A percentile compares a stretch with the other conserved stretches of the same genome.
These are phyloP conservation scores for Candida insectorum DNA, from an alignment of 805 yeast species.

Conservation along the genomic window DNA sequence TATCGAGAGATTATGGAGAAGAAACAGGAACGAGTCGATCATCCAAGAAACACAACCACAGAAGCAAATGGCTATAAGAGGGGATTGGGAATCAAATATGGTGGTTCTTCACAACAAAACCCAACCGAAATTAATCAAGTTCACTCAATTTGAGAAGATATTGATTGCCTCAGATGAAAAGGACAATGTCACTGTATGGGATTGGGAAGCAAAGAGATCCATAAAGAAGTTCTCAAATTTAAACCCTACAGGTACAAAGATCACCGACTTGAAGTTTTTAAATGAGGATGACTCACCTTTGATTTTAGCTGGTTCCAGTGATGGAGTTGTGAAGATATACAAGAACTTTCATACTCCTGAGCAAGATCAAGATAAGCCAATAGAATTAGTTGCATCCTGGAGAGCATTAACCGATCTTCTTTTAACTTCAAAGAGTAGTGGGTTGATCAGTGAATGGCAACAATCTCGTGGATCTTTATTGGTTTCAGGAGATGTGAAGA, in stretches of 20 bases:
- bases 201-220: constrained; percentile 66
- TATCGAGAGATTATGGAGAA: constrained; percentile 79
- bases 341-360: constrained; percentile 56
- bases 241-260: constrained; percentile 82
- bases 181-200: constrained; percentile 82
- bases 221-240: constrained; percentile 74
- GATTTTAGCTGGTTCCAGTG: constrained; percentile 84
- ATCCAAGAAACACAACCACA: constrained; percentile 89
- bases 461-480: constrained; percentile 88
- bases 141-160: constrained; percentile 88
- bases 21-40: constrained; percentile 82
- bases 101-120: constrained; percentile 65
- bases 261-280: constrained; percentile 79
- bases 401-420: constrained; percentile 85
- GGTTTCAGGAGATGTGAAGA: constrained; percentile 92
- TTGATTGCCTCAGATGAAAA: constrained; percentile 78
- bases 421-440: constrained; percentile 76
- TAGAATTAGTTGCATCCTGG: constrained; percentile 82
- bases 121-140: constrained; percentile 74
- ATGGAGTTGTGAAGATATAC: constrained; percentile 88
- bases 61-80: constrained; percentile 75
- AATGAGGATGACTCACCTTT: constrained; percentile 93
- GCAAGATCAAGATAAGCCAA: constrained; percentile 24
- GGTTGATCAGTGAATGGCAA: constrained; percentile 92
- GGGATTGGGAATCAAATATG: constrained; percentile 75